Percentiles rank a stretch among this genome's conserved stretches.
phyloP scores from a whole-genome alignment of 352 stramenopile genomes.

The Phytophthora nicotianae region DNA sequence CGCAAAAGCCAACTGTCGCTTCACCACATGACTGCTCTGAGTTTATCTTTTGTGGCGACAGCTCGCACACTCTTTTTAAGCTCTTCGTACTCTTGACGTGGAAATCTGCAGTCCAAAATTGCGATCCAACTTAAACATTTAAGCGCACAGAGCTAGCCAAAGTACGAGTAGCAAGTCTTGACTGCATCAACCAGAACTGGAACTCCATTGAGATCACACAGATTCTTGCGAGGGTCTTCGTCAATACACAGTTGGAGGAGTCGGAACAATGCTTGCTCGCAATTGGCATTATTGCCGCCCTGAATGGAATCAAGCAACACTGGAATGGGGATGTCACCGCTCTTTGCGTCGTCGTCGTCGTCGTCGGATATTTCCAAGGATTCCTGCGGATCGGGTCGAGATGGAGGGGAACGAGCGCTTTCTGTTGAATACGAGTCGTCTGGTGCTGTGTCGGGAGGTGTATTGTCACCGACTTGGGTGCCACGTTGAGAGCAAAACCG shows the following conservation, averaged over 20 bases:
- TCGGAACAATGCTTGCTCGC: constrained; percentile 1
- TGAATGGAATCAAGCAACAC: constrained; percentile 4
- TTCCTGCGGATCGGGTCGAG: background rate
- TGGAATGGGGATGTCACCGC: background rate
- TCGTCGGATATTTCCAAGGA: background rate
- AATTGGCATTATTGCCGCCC: background rate
- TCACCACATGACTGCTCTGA: constrained; percentile 3
- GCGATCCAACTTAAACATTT: constrained; percentile 8
- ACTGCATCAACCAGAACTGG: constrained; percentile 1
- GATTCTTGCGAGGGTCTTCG: background rate
- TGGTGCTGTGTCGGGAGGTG: background rate
- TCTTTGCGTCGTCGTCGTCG: constrained; percentile 1
- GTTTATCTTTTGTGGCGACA: constrained; percentile 3
- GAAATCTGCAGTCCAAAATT: constrained; percentile 7
- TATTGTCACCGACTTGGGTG: background rate
- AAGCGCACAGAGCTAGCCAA: constrained; percentile 9
- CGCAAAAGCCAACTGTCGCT: no score
- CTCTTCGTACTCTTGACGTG: constrained; percentile 4
- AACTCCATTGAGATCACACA: constrained; percentile 5
- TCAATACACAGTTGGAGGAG: constrained; percentile 9
- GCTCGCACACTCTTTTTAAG: constrained; percentile 6
- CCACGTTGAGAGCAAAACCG: constrained; percentile 8
- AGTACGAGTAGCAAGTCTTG: constrained; percentile 2
- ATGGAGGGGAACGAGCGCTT: background rate
- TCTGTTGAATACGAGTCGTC: constrained; percentile 1